Base-by-base conservation (phyloP, 164 flowering plant species). In the Kalanchoe fedtschenkoi region DNA sequence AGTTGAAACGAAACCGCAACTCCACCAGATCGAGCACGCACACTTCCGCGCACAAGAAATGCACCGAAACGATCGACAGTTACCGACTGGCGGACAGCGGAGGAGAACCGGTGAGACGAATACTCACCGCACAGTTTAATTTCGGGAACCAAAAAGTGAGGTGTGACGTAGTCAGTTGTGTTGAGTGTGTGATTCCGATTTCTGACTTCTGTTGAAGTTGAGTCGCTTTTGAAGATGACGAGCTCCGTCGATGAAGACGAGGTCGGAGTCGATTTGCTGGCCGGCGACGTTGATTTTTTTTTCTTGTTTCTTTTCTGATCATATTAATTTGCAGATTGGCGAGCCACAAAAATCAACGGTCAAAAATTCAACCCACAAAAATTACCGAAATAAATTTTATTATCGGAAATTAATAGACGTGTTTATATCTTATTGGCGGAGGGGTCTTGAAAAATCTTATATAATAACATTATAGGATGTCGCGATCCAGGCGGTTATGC, bases 211-310 rank as follows among this genome's bases (percentile, higher is more conserved):
- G 22, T 44, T 44, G 6, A 6, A 44, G 51, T 44, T 2, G 8
- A 19, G 51, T 44, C 26, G 8, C 11, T 37, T 37, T 37, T 9
- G 39, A 37, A 47, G 54, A 19, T 47, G 54, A 51, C 32, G 56
- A 51, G 56, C 32, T 30, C 32, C 33, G 56, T 24, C 33, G 56
- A 51, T 51, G 56, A 51, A 24, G 32, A 24, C 56, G 56, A 51
- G 55, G 32, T 24, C 56, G 56, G 56, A 51, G 14, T 51, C 56
- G 56, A 51, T 51, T 17, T 13, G 56, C 16, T 17, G 24, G 32
- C 56, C 56, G 56, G 32, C 32, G 55, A 24, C 55, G 55, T 47
- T 24, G 55, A 47, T 24, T 51, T 51, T 0, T 8, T 24, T 51
- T 26, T 17, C 28, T n/a, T 51, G 10, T n/a, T 1, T n/a, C 21